Evolutionary conservation across 2,329 filamentous ascomycete genomes (phyloP).

Genomic region (Eurotiales sp.): DNA sequence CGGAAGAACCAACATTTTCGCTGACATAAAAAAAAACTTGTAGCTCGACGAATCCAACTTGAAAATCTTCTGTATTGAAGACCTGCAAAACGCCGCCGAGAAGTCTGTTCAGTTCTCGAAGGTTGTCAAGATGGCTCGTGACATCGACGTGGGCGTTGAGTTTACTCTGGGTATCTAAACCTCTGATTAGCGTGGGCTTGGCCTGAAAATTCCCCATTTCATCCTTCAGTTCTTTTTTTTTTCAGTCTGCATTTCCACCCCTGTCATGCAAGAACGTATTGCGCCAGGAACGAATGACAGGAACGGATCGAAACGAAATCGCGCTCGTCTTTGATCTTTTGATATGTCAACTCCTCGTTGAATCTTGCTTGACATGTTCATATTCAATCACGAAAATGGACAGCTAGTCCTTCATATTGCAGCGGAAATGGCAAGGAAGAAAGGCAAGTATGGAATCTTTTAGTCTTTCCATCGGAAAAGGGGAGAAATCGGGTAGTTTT

Average conservation of each 20-base stretch:
- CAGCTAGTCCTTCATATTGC: not conserved
- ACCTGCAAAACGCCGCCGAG: conserved; percentile 94
- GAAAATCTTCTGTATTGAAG: conserved; percentile 99
- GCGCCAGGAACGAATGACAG: not conserved
- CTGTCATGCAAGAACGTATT: not conserved
- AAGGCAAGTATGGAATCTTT: not conserved
- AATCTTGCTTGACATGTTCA: no score
- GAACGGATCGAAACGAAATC: not conserved
- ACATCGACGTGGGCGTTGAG: conserved; percentile 95
- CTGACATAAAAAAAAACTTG: no score
- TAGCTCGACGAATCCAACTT: conserved; percentile 92
- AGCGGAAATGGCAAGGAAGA: not conserved
- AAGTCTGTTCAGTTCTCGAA: conserved; percentile 99
- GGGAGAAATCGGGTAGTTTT: not conserved
- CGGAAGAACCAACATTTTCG: no score
- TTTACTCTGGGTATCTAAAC: conserved; percentile 87
- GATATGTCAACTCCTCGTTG: not conserved
- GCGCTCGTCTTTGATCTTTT: not conserved
- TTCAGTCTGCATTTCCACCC: not conserved
- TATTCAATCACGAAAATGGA: not conserved
- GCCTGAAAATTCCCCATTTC: not conserved
- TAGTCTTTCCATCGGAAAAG: not conserved
- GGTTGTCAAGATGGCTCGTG: conserved; percentile 97
- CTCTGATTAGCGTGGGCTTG: conserved; percentile 4
- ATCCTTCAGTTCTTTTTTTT: conserved; percentile 1